phyloP scores from a whole-genome alignment of 2,329 filamentous ascomycete genomes.

The Penicillium sp. region DNA sequence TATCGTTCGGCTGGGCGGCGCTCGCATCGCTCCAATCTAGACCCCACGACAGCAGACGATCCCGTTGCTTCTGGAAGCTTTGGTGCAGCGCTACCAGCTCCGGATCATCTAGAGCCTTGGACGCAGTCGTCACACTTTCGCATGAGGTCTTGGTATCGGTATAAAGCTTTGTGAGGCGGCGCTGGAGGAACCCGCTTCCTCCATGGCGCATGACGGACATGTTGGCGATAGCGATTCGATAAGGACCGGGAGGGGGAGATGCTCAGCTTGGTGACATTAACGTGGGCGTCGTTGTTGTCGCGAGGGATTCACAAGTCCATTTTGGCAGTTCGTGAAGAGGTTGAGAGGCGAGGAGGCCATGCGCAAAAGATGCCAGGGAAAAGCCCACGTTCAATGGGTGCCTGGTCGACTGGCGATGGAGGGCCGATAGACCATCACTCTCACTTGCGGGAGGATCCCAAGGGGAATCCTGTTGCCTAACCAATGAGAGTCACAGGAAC shows the following conservation, averaged over 20 bases:
- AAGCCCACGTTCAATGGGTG: constrained; percentile 17
- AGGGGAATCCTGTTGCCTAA: constrained; percentile 47
- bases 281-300: constrained; percentile 1
- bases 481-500: constrained; percentile 33
- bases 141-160: constrained; percentile 65
- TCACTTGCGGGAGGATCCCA: constrained; percentile 18
- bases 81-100: constrained; percentile 59
- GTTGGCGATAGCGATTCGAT: constrained; percentile 28
- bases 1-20: constrained; percentile 58
- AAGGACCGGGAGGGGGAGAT: constrained; percentile 11
- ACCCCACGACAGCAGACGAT: constrained; percentile 65
- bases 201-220: constrained; percentile 52
- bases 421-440: constrained; percentile 27
- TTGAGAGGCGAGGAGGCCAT: constrained; percentile 10
- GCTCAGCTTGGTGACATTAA: constrained; percentile 15
- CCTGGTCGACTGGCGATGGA: constrained; percentile 21
- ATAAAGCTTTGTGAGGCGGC: constrained; percentile 62
- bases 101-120: constrained; percentile 51
- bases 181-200: constrained; percentile 45
- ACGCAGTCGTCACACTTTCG: constrained; percentile 55
- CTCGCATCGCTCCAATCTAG: constrained; percentile 66
- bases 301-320: constrained; percentile 17
- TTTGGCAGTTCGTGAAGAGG: constrained; percentile 6
- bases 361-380: constrained; percentile 5
- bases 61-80: constrained; percentile 64